phyloP scores from a whole-genome alignment of 2,329 filamentous ascomycete species.

The Aphanocladium album region DNA sequence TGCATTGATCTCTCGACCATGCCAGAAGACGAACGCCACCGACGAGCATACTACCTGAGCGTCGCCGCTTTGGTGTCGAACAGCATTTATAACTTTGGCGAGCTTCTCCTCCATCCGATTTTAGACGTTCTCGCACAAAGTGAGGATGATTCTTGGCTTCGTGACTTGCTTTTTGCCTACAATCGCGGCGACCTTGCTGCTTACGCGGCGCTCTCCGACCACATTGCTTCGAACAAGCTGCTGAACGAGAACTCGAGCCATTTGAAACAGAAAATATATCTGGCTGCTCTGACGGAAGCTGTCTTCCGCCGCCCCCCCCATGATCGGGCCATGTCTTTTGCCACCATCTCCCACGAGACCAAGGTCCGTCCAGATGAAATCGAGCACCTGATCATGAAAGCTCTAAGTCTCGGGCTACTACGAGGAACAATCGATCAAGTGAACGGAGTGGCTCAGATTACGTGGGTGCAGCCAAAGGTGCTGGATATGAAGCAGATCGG shows the following conservation, averaged over 20 bases:
- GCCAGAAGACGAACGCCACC: constrained; percentile 67
- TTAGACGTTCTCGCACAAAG: constrained; percentile 71
- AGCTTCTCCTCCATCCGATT: constrained; percentile 95
- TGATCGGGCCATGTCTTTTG: constrained; percentile 90
- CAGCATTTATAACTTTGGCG: constrained; percentile 98
- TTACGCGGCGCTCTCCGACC: constrained; percentile 76
- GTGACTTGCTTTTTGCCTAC: constrained; percentile 94
- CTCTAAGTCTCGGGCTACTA: constrained; percentile 85
- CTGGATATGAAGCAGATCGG: constrained; percentile 93
- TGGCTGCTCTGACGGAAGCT: constrained; percentile 91
- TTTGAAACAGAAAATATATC: constrained; percentile 94
- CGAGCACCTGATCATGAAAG: constrained; percentile 98
- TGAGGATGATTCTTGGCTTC: constrained; percentile 78
- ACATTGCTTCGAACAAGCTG: constrained; percentile 74
- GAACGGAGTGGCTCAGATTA: constrained; percentile 86
- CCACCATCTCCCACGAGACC: constrained; percentile 82
- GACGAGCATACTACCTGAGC: constrained; percentile 85
- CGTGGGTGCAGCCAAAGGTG: constrained; percentile 98
- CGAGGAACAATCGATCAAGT: constrained; percentile 95
- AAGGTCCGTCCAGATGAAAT: constrained; percentile 90
- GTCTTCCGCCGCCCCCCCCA: constrained; percentile 95
- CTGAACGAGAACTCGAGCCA: constrained; percentile 76
- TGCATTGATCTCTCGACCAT: constrained; percentile 83
- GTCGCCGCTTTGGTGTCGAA: constrained; percentile 90
- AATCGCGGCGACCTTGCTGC: constrained; percentile 89